Base-by-base conservation (phyloP, 2,329 filamentous ascomycete species). In the Neurospora crassa region DNA sequence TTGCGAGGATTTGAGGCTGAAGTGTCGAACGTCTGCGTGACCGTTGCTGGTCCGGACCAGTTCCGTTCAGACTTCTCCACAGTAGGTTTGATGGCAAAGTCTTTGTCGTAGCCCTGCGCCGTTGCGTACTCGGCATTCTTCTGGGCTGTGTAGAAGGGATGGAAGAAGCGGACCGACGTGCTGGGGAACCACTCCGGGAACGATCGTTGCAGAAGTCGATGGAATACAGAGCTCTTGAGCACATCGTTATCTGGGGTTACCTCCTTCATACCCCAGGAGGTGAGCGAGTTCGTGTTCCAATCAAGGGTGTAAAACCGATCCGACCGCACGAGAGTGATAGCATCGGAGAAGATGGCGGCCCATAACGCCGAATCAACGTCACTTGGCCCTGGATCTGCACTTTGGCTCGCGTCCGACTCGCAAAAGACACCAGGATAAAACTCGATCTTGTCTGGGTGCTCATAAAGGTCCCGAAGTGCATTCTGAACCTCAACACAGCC, bases 401-500 rank as follows among this genome's bases (percentile, higher is more conserved):
- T 63, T 8, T 63, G 53, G 24, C 53, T 63, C 3, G 16, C 24
- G 16, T 63, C 53, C 53, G 53, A 63, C 53, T 63, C 53, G 24
- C 53, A 63, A 24, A 91, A 85, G 1, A 92, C 80, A 11, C 90
- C 90, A 0, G 90, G 90, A 76, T 92, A 92, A 6, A 92, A 82
- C 76, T 92, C 90, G 14, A 92, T 88, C 77, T 86, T 87, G 74
- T 91, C 89, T 0, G 89, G 88, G 68, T 89, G 83, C 29, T 85
- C 84, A 78, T 91, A 91, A 14, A 91, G 80, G 74, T 87, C 83
- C 72, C 87, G 84, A 4, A 91, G 82, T 8, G 84, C 81, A 40
- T 84, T 81, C 1, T 85, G 84, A 40, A 90, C 85, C n/a, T 87
- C 83, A 1, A 82, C 81, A 73, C 90, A 83, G 1, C 82, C 79